phyloP scores from a whole-genome alignment of 2,329 filamentous ascomycete species.

The Aspergillus calidoustus region DNA sequence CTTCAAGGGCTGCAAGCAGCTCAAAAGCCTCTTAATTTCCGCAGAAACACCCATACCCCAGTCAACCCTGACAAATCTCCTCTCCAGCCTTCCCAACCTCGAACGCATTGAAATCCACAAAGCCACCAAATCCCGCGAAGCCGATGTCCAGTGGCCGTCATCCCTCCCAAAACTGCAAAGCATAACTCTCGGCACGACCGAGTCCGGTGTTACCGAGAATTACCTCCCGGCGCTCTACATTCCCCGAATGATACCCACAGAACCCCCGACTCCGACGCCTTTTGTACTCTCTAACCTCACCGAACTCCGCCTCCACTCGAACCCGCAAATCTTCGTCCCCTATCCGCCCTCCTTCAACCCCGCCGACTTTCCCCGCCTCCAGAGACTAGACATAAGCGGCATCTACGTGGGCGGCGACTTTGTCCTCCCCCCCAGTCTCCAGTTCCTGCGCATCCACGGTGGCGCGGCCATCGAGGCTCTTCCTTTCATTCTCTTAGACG shows the following conservation, averaged over 20 bases:
- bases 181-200: conserved; percentile 29
- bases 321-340: conserved; percentile 26
- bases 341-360: conserved; percentile 25
- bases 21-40: conserved; percentile 34
- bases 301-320: conserved; percentile 37
- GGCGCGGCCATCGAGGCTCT: conserved; percentile 24
- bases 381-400: conserved; percentile 35
- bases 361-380: conserved; percentile 28
- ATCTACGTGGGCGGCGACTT: conserved; percentile 26
- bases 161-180: conserved; percentile 37
- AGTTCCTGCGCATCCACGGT: conserved; percentile 34
- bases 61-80: conserved; percentile 30
- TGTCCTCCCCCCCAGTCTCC: conserved; percentile 34
- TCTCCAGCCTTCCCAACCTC: conserved; percentile 33
- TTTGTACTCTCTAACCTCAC: conserved; percentile 35
- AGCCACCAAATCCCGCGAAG: conserved; percentile 21
- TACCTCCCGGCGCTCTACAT: conserved; percentile 25
- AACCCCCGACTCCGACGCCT: conserved; percentile 13
- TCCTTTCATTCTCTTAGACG: conserved; percentile 13
- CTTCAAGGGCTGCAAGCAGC: conserved; percentile 31
- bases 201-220: conserved; percentile 17
- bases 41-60: conserved; percentile 31
- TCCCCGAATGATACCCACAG: conserved; percentile 18
- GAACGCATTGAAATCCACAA: conserved; percentile 33
- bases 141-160: conserved; percentile 28